These are phyloP conservation scores for Nicotiana otophora DNA, from an alignment of 257 asterid species.

Conservation along the genomic window DNA sequence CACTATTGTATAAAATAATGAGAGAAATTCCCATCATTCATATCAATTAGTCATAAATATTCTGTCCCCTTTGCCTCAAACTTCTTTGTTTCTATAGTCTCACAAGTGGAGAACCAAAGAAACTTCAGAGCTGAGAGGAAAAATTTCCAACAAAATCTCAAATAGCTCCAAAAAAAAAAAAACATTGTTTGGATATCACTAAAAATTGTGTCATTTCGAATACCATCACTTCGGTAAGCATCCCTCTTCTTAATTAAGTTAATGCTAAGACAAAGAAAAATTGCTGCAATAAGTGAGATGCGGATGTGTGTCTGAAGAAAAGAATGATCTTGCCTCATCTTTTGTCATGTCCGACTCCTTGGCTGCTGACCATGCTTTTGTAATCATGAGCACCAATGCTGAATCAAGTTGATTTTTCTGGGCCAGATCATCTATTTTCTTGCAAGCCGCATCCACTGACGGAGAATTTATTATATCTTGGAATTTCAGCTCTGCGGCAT, in stretches of 20 bases:
- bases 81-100: background rate
- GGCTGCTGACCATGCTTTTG: slow-evolving; percentile 97
- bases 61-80: background rate
- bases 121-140: background rate
- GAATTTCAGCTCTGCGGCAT: slow-evolving; percentile 78
- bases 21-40: background rate
- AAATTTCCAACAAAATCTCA: background rate
- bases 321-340: slow-evolving; percentile 55
- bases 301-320: background rate
- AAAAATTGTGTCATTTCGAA: background rate
- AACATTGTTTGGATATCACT: background rate
- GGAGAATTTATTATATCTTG: slow-evolving; percentile 90
- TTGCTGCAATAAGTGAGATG: background rate
- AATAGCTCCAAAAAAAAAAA: background rate
- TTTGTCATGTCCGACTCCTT: slow-evolving; percentile 80
- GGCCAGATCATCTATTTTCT: slow-evolving; percentile 84
- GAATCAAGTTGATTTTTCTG: slow-evolving; percentile 83
- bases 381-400: slow-evolving; percentile 72
- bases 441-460: slow-evolving; percentile 77
- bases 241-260: background rate
- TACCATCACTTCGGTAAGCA: background rate
- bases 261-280: background rate
- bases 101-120: background rate
- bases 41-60: background rate
- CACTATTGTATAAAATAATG: background rate